Base-by-base conservation (phyloP, 2,329 filamentous ascomycete species). In the Lachnellula hyalina region DNA sequence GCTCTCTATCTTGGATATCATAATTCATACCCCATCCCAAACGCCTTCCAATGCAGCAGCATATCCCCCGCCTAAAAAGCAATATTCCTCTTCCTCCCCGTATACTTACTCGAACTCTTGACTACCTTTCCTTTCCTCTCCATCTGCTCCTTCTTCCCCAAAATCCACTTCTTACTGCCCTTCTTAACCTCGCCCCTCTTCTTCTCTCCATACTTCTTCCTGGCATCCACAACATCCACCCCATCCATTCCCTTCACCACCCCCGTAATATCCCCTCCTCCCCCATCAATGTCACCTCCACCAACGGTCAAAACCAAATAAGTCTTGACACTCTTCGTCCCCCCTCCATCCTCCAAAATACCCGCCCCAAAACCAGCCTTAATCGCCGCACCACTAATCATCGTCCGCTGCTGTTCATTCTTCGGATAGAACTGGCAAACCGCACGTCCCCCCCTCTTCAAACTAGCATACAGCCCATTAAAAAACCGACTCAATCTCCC, bases 391-490 rank as follows among this genome's bases (percentile, higher is more conserved):
- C 83, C 81, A 50, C 86, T 90, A 63, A 99, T 96, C 92, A 99
- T 96, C 67, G 82, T 84, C 67, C 92, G 83, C 75, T 99, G 94
- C 59, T 83, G 79, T 63, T 95, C 88, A 70, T 99, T 97, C 75
- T 96, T 96, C 2, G 94, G 94, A 71, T 99, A 99, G 72, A 99
- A 99, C 68, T 99, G 94, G 70, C 92, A 96, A 14, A 97, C 93
- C 0, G 94, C 94, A 38, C 90, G 81, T 1, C 90, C 94, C 5
- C 94, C 94, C 19, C 94, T 79, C 60, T 85, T 84, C 59, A 99
- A 74, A 57, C 85, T 85, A 0, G 90, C 88, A 72, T 97, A 99
- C 1, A 99, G 74, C 0, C 91, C 90, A 66, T 95, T 90, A 72
- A 99, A 99, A 69, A 99, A 99, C 45, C 93, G 79, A 4, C 83